A percentile compares a stretch with the other conserved stretches of the same genome.
Conservation (phyloP, 2,329 filamentous ascomycete genomes). For the Diaporthe longicolla region DNA sequence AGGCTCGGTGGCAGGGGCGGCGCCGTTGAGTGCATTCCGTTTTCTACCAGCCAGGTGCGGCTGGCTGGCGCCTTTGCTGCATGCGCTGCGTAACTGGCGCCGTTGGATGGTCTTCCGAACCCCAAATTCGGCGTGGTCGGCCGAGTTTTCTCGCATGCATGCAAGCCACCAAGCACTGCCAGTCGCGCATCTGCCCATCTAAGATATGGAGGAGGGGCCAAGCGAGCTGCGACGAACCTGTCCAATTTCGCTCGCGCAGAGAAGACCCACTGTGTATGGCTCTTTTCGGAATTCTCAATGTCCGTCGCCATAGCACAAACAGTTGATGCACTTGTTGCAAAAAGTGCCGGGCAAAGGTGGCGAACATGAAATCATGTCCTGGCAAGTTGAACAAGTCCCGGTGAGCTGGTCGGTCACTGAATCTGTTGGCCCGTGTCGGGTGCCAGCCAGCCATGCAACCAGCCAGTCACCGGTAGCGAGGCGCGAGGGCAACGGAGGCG, state of each 20-base stretch:
- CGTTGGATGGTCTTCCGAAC: constrained; percentile 28
- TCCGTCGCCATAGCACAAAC: constrained; percentile 16
- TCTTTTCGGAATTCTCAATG: constrained; percentile 25
- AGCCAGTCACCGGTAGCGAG: constrained; percentile 30
- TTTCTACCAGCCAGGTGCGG: background rate
- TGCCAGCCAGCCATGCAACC: background rate
- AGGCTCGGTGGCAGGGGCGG: constrained; percentile 11
- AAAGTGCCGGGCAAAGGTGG: constrained; percentile 23
- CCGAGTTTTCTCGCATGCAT: constrained; percentile 19
- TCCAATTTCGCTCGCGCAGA: constrained; percentile 38
- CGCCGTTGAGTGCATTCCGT: constrained; percentile 13
- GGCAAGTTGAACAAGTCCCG: background rate
- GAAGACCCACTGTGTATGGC: constrained; percentile 24
- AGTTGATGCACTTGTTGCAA: background rate
- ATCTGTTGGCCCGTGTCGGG: constrained; percentile 24
- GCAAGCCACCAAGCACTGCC: constrained; percentile 38
- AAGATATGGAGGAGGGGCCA: constrained; percentile 27
- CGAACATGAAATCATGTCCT: constrained; percentile 12
- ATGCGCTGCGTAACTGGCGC: constrained; percentile 34
- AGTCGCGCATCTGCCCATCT: constrained; percentile 30
- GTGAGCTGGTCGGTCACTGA: constrained; percentile 12
- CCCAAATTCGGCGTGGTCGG: constrained; percentile 37
- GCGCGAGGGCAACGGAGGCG: background rate
- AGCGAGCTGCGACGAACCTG: constrained; percentile 40
- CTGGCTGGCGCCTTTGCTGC: constrained; percentile 16